Conservation (phyloP, 768 basidiomycete species). For the Boletus pseudopeckii region DNA sequence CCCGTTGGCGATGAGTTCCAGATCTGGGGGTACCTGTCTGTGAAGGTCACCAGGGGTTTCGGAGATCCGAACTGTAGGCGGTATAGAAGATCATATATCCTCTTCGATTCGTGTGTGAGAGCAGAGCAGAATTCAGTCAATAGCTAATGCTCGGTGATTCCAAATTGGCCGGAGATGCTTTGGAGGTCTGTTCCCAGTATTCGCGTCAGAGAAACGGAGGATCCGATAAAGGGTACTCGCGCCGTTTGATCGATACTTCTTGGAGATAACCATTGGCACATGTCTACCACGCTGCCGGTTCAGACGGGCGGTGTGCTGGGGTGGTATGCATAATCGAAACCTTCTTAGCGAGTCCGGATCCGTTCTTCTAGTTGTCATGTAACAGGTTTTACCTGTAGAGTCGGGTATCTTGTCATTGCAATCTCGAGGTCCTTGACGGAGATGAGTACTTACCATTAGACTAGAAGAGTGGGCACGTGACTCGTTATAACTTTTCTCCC, state of each 20-base stretch:
- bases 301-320: not conserved
- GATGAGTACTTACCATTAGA: too few species aligned
- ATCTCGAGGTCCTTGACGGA: not conserved
- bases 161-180: not conserved
- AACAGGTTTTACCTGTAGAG: not conserved
- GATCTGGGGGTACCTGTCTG: slow-evolving; percentile 8
- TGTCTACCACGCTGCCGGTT: slow-evolving; percentile 14
- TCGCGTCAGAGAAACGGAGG: not conserved
- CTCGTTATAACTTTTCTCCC: slow-evolving; percentile 7
- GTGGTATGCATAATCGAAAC: not conserved
- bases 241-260: slow-evolving; percentile 1
- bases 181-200: not conserved
- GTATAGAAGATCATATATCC: not conserved
- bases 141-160: not conserved
- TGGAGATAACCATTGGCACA: slow-evolving; percentile 17
- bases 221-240: not conserved
- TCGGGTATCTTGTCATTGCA: not conserved
- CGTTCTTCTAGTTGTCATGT: not conserved
- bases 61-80: slow-evolving; percentile 1
- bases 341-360: slow-evolving; percentile 1
- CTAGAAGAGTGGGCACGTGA: slow-evolving; percentile 16
- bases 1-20: slow-evolving; percentile 6
- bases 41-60: not conserved
- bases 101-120: not conserved
- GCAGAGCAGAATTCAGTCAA: not conserved